Conservation (phyloP, 257 asterid genomes). For the Solanum lycopersicoides region DNA sequence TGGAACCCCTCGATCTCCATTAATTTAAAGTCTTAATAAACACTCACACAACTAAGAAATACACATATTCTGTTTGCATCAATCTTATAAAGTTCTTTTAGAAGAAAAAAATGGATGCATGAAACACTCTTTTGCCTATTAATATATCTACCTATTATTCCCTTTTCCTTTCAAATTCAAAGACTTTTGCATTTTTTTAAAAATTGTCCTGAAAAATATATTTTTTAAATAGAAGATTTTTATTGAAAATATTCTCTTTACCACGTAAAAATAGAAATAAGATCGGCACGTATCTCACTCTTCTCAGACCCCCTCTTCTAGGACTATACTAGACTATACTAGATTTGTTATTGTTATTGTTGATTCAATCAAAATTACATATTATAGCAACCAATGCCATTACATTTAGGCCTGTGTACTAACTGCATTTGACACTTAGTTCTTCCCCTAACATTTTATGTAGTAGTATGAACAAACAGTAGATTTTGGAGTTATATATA, state of each 20-base stretch:
- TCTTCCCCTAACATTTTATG: not conserved
- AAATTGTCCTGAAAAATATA: not conserved
- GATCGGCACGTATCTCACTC: not conserved
- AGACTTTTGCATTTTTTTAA: not conserved
- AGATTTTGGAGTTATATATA: not conserved
- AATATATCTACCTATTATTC: not conserved
- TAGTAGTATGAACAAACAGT: not conserved
- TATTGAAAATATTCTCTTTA: not conserved
- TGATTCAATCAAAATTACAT: not conserved
- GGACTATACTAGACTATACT: not conserved
- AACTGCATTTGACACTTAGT: not conserved
- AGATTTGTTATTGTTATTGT: not conserved
- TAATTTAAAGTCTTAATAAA: not conserved
- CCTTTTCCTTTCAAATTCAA: not conserved
- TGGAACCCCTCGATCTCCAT: not conserved
- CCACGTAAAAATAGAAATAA: not conserved
- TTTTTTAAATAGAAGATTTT: not conserved
- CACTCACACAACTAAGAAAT: not conserved
- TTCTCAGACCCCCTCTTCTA: not conserved
- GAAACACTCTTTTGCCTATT: not conserved
- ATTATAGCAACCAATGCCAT: not conserved
- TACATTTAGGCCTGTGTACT: not conserved
- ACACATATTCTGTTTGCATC: not conserved
- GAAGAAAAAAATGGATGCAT: not conserved
- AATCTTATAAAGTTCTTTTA: not conserved